phyloP scores from a whole-genome alignment of 2,329 filamentous ascomycete species.

The Microsporum audouinii region DNA sequence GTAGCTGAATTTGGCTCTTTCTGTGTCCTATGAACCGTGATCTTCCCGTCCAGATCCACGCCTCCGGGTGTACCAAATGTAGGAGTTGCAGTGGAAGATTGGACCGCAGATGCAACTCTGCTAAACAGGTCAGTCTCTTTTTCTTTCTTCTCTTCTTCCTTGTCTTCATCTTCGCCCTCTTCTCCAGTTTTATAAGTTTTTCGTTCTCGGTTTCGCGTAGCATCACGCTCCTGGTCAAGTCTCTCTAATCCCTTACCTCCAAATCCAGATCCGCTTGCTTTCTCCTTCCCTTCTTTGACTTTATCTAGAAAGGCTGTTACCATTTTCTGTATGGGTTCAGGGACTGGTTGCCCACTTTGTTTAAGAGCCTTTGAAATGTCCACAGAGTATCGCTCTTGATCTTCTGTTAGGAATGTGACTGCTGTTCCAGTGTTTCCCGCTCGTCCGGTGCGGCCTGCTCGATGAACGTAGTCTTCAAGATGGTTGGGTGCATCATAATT shows the following conservation, averaged over 20 bases:
- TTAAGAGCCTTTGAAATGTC: constrained; percentile 86
- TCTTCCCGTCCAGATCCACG: constrained; percentile 55
- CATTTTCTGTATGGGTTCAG: constrained; percentile 53
- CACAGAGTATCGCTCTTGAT: constrained; percentile 80
- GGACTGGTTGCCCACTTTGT: constrained; percentile 76
- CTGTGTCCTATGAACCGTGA: constrained; percentile 62
- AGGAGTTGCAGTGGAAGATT: constrained; percentile 42
- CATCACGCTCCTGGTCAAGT: constrained; percentile 81
- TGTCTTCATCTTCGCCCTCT: constrained; percentile 61
- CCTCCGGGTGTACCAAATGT: constrained; percentile 41
- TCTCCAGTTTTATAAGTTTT: constrained; percentile 86
- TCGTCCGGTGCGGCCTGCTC: constrained; percentile 83
- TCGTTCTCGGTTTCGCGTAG: constrained; percentile 72
- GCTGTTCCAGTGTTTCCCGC: constrained; percentile 91
- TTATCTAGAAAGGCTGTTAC: constrained; percentile 68
- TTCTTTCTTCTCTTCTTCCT: constrained; percentile 56
- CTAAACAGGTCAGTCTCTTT: constrained; percentile 46
- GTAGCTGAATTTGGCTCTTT: constrained; percentile 35
- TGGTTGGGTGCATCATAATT: constrained; percentile 94
- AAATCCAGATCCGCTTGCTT: constrained; percentile 72
- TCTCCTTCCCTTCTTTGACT: constrained; percentile 83
- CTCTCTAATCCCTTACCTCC: constrained; percentile 89
- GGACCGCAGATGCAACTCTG: constrained; percentile 53
- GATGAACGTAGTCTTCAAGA: constrained; percentile 91
- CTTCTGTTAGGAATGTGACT: constrained; percentile 83